Evolutionary conservation across 1,139 yeast genomes (phyloP).

Genomic region (Sporopachydermia cereana): DNA sequence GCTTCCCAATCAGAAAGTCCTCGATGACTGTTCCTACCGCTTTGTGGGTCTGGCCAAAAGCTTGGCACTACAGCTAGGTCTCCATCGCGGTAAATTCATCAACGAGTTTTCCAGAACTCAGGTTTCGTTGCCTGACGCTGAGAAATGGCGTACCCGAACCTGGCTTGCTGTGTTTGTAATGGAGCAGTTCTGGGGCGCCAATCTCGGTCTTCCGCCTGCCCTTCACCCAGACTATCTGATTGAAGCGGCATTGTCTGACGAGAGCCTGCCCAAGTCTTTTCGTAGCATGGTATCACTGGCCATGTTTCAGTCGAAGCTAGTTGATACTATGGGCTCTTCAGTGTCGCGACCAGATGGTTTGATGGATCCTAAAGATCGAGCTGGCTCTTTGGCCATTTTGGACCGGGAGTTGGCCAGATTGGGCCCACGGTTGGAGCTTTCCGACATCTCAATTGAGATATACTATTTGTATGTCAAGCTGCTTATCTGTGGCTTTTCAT

Average conservation of each 20-base stretch:
- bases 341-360: slow-evolving; percentile 87
- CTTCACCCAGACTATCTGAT: slow-evolving; percentile 74
- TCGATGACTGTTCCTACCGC: slow-evolving; percentile 86
- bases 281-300: slow-evolving; percentile 63
- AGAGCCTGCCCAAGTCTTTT: slow-evolving; percentile 55
- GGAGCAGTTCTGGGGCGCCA: slow-evolving; percentile 87
- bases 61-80: slow-evolving; percentile 77
- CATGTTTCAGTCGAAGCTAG: slow-evolving; percentile 74
- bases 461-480: slow-evolving; percentile 69
- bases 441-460: slow-evolving; percentile 57
- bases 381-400: slow-evolving; percentile 62
- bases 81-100: slow-evolving; percentile 86
- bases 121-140: slow-evolving; percentile 80
- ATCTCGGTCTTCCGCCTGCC: slow-evolving; percentile 79
- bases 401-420: slow-evolving; percentile 71
- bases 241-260: slow-evolving; percentile 67
- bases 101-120: slow-evolving; percentile 87
- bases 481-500: slow-evolving; percentile 83
- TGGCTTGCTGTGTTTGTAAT: slow-evolving; percentile 85
- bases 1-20: slow-evolving; percentile 79
- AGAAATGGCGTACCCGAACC: slow-evolving; percentile 86
- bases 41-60: slow-evolving; percentile 81
- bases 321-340: slow-evolving; percentile 78
- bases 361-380: slow-evolving; percentile 73
- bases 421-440: slow-evolving; percentile 48